Evolutionary conservation across 225 moss, liverwort and hornwort genomes (phyloP), one percentile per base, ranked within the genome.

Genomic region (Marchantia polymorpha): DNA sequence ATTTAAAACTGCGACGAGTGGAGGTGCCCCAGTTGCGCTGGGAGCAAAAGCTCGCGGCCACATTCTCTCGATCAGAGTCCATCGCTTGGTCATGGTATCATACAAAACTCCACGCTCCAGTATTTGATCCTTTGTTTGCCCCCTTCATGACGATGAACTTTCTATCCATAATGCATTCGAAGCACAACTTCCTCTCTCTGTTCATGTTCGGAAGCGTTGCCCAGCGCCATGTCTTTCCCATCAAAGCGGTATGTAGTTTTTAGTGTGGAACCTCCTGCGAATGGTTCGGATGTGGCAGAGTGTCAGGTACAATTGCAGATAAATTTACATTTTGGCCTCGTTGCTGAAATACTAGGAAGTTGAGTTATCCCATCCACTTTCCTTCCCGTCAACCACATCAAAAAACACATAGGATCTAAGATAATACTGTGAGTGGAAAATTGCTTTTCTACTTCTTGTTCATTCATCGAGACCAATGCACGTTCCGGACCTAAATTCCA

Each of bases 91-190:
- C 17, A 14, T 78, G 31, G 90, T 91, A 73, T 95, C 91, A 65
- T 90, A 95, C 25, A 85, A 90, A 82, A 93, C 94, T 12, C 92
- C 94, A 3, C 93, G 92, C 2, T 86, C 89, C 16, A 89, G 70
- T 0, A 83, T 10, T 26, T 82, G 75, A 9, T 80, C 79, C 12
- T 85, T 86, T 65, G 83, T 78, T 31, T 91, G 94, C 20, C 85
- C 85, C 10, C 94, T n/a, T 93, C 54, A 95, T 92, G 25, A 93
- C 94, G 20, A 84, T 85, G 51, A 95, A 95, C 81, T 92, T 93
- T 0, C 86, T 88, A 27, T 95, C 94, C 85, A 95, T 85, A 1
- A 95, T 86, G 80, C 91, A 95, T 0, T 93, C 94, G 0, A 93
- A 93, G 73, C 94, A 95, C 77, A 77, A 88, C 85, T 89, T 93